Evolutionary conservation across 1,284 basidiomycete genomes (phyloP).

Genomic region (Macrocystidia cucumis): DNA sequence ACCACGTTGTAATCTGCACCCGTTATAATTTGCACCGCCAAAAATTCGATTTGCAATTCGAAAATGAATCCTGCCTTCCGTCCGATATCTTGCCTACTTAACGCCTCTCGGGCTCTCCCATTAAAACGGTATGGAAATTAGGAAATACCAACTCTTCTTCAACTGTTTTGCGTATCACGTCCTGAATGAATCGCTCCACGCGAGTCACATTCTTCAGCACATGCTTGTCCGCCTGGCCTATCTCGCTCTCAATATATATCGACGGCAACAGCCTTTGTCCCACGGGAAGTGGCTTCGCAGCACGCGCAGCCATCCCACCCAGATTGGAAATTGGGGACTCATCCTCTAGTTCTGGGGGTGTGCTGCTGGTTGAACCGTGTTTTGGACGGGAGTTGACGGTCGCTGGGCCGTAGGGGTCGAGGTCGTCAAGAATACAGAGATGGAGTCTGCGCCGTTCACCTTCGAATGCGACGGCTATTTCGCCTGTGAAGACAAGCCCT

Average conservation of each 20-base stretch:
- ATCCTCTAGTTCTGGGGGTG: slow-evolving; percentile 22
- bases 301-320: slow-evolving; percentile 19
- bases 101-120: slow-evolving; percentile 42
- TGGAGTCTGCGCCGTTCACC: slow-evolving; percentile 78
- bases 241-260: slow-evolving; percentile 94
- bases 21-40: no score
- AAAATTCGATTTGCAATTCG: no score
- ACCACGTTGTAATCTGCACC: slow-evolving; percentile 7
- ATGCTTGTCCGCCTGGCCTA: slow-evolving; percentile 94
- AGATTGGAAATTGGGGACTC: slow-evolving; percentile 16
- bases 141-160: slow-evolving; percentile 93
- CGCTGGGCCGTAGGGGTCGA: slow-evolving; percentile 71
- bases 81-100: slow-evolving; percentile 2
- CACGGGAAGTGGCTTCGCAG: slow-evolving; percentile 59
- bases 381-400: slow-evolving; percentile 45
- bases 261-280: slow-evolving; percentile 85
- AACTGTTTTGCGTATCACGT: slow-evolving; percentile 89
- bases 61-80: background rate
- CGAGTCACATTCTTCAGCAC: slow-evolving; percentile 95
- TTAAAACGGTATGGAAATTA: slow-evolving; percentile 82
- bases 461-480: slow-evolving; percentile 88
- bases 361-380: slow-evolving; percentile 27
- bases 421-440: slow-evolving; percentile 81
- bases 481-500: slow-evolving; percentile 81
- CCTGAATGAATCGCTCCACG: slow-evolving; percentile 93